These are phyloP conservation scores for Curvularia spicifera DNA, from an alignment of 2,329 filamentous ascomycete genomes.

Conservation along the genomic window DNA sequence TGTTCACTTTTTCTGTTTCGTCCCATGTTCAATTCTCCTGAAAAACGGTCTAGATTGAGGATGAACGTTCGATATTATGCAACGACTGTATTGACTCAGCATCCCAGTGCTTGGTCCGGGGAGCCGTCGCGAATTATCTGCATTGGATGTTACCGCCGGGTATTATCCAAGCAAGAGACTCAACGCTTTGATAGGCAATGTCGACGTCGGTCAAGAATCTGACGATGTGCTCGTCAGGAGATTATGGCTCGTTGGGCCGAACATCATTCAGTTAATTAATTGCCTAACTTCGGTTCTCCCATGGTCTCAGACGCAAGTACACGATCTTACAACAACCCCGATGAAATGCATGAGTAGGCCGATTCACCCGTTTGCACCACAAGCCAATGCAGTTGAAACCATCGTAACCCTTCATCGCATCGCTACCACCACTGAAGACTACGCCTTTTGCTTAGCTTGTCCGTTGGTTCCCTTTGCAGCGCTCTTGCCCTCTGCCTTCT, in stretches of 20 bases:
- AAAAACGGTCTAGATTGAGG: background rate
- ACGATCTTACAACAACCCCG: background rate
- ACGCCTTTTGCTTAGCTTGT: conserved; percentile 35
- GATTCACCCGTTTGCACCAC: background rate
- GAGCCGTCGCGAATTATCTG: background rate
- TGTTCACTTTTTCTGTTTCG: background rate
- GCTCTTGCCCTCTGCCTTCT: conserved; percentile 37
- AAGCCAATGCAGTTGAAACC: background rate
- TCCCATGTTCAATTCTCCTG: background rate
- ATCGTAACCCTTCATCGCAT: background rate
- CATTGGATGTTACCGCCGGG: background rate
- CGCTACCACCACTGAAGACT: background rate
- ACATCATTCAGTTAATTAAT: background rate
- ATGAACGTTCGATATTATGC: background rate
- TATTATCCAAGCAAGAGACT: background rate
- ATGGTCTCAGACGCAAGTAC: background rate
- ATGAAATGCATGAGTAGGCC: background rate
- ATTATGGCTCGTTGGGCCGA: background rate
- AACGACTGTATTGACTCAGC: background rate
- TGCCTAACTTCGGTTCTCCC: background rate
- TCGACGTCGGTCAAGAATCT: background rate
- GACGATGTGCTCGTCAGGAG: background rate
- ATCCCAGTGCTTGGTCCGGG: background rate
- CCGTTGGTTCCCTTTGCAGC: conserved; percentile 28
- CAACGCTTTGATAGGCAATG: background rate